Percentiles rank a stretch among this genome's conserved stretches.
Conservation (phyloP, 2,329 filamentous ascomycete species). For the Aspergillus ochraceoroseus region DNA sequence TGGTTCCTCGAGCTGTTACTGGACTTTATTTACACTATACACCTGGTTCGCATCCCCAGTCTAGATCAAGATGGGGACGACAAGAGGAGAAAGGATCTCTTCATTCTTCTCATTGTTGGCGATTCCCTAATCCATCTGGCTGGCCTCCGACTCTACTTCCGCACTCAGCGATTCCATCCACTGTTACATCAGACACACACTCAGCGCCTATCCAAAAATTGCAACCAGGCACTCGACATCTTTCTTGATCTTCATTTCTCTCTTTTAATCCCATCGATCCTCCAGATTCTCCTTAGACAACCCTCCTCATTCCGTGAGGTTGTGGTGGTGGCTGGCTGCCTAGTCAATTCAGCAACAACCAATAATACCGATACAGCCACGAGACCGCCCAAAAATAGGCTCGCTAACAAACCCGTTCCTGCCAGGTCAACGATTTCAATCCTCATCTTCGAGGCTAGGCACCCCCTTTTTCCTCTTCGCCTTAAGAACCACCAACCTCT, state of each 20-base stretch:
- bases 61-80: too few species aligned
- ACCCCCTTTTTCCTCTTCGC: conserved; percentile 9
- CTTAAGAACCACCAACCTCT: neutral
- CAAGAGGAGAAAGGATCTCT: too few species aligned
- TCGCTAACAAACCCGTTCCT: conserved; percentile 19
- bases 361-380: conserved; percentile 7
- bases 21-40: too few species aligned
- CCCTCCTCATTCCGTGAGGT: neutral
- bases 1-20: neutral
- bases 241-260: neutral
- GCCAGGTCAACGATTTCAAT: neutral
- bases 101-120: too few species aligned
- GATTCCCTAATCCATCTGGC: too few species aligned
- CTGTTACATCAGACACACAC: too few species aligned
- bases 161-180: too few species aligned
- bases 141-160: too few species aligned
- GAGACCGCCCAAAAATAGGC: conserved; percentile 5
- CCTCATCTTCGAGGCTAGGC: conserved; percentile 1
- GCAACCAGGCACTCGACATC: too few species aligned
- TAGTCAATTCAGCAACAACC: neutral
- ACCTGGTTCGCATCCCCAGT: too few species aligned
- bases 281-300: neutral
- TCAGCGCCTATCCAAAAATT: too few species aligned
- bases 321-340: neutral
- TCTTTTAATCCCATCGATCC: neutral